These are phyloP conservation scores for Penicillium sp. DNA, from an alignment of 2,329 filamentous ascomycete genomes.

Conservation along the genomic window DNA sequence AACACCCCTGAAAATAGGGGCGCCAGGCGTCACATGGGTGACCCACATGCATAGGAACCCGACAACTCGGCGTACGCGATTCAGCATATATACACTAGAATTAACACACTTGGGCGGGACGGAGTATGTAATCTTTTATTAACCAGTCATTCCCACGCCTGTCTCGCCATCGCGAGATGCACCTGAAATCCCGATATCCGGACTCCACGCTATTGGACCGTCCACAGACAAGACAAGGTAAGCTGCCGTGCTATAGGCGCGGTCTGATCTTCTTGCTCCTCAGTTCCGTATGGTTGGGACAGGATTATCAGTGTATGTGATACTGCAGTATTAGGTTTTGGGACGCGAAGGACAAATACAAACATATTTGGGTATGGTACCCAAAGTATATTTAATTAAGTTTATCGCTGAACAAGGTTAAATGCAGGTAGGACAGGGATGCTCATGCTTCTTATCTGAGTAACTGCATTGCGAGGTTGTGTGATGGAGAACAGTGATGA, in stretches of 20 bases:
- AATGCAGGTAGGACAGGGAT: conserved; percentile 1
- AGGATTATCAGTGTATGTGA: neutral
- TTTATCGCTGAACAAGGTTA: neutral
- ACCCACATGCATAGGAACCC: neutral
- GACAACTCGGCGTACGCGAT: neutral
- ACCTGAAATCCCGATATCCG: neutral
- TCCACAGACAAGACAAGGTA: neutral
- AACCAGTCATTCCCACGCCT: neutral
- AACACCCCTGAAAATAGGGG: neutral
- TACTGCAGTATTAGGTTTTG: neutral
- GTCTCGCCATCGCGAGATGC: neutral
- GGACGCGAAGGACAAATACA: neutral
- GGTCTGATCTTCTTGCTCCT: conserved; percentile 4
- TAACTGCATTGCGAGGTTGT: neutral
- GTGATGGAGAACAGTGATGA: neutral
- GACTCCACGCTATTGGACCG: neutral
- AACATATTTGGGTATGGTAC: neutral
- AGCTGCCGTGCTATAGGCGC: neutral
- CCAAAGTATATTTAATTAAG: neutral
- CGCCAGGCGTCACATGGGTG: neutral
- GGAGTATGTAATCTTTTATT: neutral
- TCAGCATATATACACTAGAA: neutral
- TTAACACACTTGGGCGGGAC: neutral
- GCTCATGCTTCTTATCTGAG: no score
- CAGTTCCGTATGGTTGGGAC: conserved; percentile 1